A percentile compares a stretch with the other conserved stretches of the same genome.
Conservation (phyloP, 1,284 basidiomycete genomes). For the Clitocybe nebularis region DNA sequence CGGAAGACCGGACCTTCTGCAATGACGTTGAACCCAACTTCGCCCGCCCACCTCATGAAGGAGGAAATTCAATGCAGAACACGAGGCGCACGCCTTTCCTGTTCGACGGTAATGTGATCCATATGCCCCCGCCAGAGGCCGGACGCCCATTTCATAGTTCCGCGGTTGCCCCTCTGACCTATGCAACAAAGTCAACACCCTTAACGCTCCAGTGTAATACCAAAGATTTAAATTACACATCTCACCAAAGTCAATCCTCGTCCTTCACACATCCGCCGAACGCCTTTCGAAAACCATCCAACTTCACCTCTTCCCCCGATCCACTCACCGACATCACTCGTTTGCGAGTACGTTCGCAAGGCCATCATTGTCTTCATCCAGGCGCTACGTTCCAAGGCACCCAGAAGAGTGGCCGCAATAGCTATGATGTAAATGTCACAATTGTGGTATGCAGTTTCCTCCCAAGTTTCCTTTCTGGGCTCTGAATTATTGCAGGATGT, state of each 20-base stretch:
- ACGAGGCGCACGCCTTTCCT: constrained; percentile 23
- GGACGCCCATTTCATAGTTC: constrained; percentile 14
- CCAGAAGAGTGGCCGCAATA: constrained; percentile 80
- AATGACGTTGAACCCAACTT: constrained; percentile 22
- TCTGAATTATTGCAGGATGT: constrained; percentile 55
- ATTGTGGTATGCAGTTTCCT: constrained; percentile 59
- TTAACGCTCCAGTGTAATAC: constrained; percentile 20
- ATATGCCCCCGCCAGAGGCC: constrained; percentile 11
- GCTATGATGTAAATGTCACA: constrained; percentile 81
- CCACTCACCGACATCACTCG: constrained; percentile 73
- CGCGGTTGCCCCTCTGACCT: constrained; percentile 14
- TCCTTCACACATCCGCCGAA: constrained; percentile 7
- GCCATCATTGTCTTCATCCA: constrained; percentile 78
- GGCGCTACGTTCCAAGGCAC: constrained; percentile 77
- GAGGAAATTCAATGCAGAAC: constrained; percentile 18
- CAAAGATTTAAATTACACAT: constrained; percentile 12
- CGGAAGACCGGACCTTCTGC: constrained; percentile 22
- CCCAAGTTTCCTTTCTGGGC: constrained; percentile 4
- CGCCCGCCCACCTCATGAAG: constrained; percentile 19
- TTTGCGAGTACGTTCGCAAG: constrained; percentile 67
- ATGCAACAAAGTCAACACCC: constrained; percentile 20
- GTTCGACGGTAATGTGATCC: constrained; percentile 14
- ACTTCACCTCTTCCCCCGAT: constrained; percentile 23
- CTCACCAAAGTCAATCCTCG: constrained; percentile 12
- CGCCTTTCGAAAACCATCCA: constrained; percentile 10